These are phyloP conservation scores for Monilinia aucupariae DNA, from an alignment of 2,329 filamentous ascomycete genomes.

Conservation along the genomic window DNA sequence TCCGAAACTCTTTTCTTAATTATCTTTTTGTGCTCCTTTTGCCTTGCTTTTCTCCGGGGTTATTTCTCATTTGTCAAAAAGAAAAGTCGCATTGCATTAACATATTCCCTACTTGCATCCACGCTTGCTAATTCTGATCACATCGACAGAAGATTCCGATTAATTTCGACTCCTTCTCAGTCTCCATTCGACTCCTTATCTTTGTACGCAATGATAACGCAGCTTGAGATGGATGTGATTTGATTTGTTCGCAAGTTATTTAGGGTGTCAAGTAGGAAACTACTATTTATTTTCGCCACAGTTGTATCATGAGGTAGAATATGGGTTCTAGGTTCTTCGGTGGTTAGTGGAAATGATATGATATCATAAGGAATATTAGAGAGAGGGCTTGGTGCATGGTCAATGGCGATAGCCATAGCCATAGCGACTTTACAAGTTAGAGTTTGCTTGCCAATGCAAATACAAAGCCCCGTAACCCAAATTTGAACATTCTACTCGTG, in stretches of 20 bases:
- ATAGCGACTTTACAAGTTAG: neutral
- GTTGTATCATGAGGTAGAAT: neutral
- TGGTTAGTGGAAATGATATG: neutral
- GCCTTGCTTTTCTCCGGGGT: neutral
- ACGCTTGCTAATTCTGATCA: neutral
- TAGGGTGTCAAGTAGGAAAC: neutral
- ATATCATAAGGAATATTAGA: neutral
- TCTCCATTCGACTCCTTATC: neutral
- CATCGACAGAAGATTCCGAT: neutral
- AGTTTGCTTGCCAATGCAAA: constrained; percentile 8
- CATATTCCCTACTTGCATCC: neutral
- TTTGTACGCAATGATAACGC: neutral
- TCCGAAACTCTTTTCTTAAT: neutral
- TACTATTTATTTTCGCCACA: neutral
- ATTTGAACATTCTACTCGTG: neutral
- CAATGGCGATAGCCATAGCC: neutral
- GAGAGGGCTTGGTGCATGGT: neutral
- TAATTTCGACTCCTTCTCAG: neutral
- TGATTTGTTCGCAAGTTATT: neutral
- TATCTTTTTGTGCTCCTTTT: neutral
- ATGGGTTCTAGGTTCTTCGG: neutral
- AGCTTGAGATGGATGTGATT: neutral
- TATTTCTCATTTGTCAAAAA: neutral
- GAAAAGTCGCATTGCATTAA: neutral
- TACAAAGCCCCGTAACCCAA: neutral